These are phyloP conservation scores for Sergeia podlipaevii DNA, from an alignment of 208 protist species.

Conservation along the genomic window DNA sequence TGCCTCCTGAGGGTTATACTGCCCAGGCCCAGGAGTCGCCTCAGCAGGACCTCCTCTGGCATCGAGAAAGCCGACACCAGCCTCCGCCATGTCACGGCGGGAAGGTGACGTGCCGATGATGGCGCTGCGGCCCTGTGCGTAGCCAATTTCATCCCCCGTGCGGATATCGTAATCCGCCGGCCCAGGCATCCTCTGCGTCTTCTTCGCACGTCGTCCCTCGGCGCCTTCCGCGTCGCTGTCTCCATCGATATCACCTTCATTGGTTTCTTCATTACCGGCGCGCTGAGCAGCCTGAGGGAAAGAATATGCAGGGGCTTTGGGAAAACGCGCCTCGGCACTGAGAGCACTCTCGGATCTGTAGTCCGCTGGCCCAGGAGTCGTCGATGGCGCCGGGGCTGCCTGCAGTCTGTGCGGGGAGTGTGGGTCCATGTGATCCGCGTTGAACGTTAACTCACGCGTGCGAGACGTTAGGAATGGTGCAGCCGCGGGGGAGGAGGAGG, in stretches of 20 bases:
- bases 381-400: background rate
- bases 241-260: background rate
- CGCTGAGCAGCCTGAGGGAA: conserved; percentile 1
- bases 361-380: conserved; percentile 3
- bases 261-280: background rate
- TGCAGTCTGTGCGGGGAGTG: background rate
- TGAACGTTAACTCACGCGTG: background rate
- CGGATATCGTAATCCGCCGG: background rate
- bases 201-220: conserved; percentile 24
- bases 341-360: conserved; percentile 8
- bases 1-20: too few species aligned
- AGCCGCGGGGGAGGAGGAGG: background rate
- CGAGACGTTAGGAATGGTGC: background rate
- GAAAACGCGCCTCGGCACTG: background rate
- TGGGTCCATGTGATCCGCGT: background rate
- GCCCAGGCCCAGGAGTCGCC: too few species aligned
- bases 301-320: conserved; percentile 1
- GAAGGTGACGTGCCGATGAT: conserved; percentile 4
- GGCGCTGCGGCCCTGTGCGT: background rate
- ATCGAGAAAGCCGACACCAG: too few species aligned
- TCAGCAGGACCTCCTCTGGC: too few species aligned
- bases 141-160: conserved; percentile 7
- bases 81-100: too few species aligned
- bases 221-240: background rate
- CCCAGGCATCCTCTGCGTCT: conserved; percentile 18